Percentiles rank a stretch among this genome's conserved stretches.
Conservation (phyloP, 164 flowering plant genomes). For the Magnolia officinalis region DNA sequence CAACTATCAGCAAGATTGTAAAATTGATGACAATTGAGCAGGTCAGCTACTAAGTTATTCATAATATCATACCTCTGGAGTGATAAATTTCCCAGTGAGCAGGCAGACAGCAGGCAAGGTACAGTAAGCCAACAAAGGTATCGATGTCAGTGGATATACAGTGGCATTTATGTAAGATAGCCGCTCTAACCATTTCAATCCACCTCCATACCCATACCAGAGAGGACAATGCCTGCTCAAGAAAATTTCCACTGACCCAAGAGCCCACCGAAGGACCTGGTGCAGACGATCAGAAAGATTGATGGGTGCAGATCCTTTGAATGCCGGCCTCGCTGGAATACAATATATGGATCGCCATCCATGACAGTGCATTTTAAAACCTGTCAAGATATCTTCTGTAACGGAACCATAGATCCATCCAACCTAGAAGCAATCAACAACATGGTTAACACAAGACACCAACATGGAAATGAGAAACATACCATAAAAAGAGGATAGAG, state of each 20-base stretch:
- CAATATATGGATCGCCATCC: conserved; percentile 73
- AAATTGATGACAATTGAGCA: background rate
- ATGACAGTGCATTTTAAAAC: conserved; percentile 72
- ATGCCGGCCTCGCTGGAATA: conserved; percentile 55
- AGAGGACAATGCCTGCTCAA: conserved; percentile 67
- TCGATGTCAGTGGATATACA: conserved; percentile 59
- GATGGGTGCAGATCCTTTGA: conserved; percentile 68
- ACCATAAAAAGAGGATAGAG: background rate
- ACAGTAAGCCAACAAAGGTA: conserved; percentile 65
- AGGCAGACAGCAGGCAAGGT: conserved; percentile 67
- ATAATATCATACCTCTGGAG: conserved; percentile 49
- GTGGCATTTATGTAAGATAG: conserved; percentile 56
- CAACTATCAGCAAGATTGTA: conserved; percentile 1
- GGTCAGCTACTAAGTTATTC: background rate
- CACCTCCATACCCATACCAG: conserved; percentile 69
- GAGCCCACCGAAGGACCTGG: conserved; percentile 72
- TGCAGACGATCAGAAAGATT: conserved; percentile 71
- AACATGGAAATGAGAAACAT: background rate
- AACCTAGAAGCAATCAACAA: conserved; percentile 29
- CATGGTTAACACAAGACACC: background rate
- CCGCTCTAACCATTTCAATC: conserved; percentile 57
- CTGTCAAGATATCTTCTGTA: conserved; percentile 68
- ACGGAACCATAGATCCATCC: conserved; percentile 76
- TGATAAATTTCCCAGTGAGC: conserved; percentile 63
- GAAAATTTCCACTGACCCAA: conserved; percentile 71